Conservation (phyloP, 139 green algal species). For the Chlamydomonas asymmetrica region DNA sequence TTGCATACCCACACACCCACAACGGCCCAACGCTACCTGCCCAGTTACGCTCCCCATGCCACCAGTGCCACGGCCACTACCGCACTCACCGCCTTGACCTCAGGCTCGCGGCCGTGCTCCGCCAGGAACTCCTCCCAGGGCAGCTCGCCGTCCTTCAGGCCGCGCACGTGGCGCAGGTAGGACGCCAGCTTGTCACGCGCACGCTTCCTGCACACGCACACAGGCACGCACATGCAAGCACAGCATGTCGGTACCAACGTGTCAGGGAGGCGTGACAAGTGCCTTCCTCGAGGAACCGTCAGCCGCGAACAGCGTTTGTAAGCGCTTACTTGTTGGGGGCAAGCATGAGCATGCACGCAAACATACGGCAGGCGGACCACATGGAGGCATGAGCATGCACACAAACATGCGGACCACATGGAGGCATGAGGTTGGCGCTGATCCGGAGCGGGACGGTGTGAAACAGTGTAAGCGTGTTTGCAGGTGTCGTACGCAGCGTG, state of each 20-base stretch:
- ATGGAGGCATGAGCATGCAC: too few relatives aligned
- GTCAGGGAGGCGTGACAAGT: background rate
- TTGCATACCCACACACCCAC: too few relatives aligned
- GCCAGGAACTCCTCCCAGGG: conserved; percentile 27
- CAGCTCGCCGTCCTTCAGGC: background rate
- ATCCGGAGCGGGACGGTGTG: background rate
- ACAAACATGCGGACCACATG: background rate
- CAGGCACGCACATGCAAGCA: background rate
- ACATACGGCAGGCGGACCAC: too few relatives aligned
- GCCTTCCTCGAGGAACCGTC: too few relatives aligned
- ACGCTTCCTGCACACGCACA: conserved; percentile 10
- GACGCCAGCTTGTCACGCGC: conserved; percentile 16
- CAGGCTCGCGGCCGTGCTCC: conserved; percentile 43
- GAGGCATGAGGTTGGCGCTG: background rate
- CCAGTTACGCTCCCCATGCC: background rate
- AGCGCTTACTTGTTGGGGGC: too few relatives aligned
- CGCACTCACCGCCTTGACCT: conserved; percentile 55
- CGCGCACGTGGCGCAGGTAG: conserved; percentile 23
- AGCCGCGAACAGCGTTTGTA: too few relatives aligned
- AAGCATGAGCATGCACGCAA: too few relatives aligned
- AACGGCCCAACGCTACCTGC: too few relatives aligned
- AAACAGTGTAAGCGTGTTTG: conserved; percentile 2
- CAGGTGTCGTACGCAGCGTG: conserved; percentile 3
- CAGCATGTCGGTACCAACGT: background rate
- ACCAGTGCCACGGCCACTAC: background rate